Base-by-base conservation (phyloP, 306 rosid species). In the Malus asiatica region DNA sequence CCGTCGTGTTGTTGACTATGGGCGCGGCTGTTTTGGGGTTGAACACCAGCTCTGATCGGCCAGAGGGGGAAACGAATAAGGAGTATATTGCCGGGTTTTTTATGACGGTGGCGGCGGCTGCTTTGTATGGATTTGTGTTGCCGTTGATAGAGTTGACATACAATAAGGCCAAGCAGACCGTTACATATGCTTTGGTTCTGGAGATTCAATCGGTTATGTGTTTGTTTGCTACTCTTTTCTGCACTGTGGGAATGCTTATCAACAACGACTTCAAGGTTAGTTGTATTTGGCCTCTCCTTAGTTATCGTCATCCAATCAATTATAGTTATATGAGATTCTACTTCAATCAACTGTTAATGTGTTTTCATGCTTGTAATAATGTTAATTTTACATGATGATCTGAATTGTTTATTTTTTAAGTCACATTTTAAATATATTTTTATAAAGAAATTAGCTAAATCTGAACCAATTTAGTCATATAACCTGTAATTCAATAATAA, bases 121-220 rank as follows among this genome's bases (percentile, higher is more conserved):
- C 76, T 3, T 53, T 92, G 73, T 92, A 90, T 45, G 97, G 97
- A 8, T 84, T 95, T 2, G 20, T 95, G 2, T 70, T 95, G 90
- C 97, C 97, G 46, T 45, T 89, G 86, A 61, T 90, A 35, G 97
- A 95, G 77, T 70, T 89, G 77, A 81, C 77, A 55, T 95, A 95
- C 30, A 78, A 68, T 52, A 89, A 82, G 85, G 79, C 86, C 57
- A 87, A 72, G 79, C 98, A 88, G 67, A 14, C 11, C 16, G 9
- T 95, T 1, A 91, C 92, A 3, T 95, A 90, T 69, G 67, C 90
- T 11, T 42, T 92, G 35, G 93, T 95, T 20, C 65, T 95, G 92
- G 97, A 95, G 93, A 75, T 87, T 84, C 98, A 95, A 87, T 22
- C 84, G 45, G 90, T 92, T n/a, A 83, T 92, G 81, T 73, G 87